Percentiles rank a stretch among this genome's conserved stretches.
phyloP scores from a whole-genome alignment of 2,329 filamentous ascomycete genomes.

The Zarea fungicola region DNA sequence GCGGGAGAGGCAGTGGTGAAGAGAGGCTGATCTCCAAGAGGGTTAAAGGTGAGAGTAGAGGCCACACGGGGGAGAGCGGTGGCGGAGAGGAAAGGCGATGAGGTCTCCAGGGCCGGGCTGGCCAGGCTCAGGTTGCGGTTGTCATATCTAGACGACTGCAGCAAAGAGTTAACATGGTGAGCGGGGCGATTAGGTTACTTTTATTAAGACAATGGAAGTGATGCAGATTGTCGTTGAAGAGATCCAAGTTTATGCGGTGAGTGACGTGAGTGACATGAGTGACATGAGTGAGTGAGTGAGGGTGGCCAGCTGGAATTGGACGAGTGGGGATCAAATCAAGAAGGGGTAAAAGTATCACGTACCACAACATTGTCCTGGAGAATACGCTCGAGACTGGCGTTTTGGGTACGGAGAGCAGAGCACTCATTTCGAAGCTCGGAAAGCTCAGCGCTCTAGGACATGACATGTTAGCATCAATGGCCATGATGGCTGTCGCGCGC shows the following conservation, averaged over 20 bases:
- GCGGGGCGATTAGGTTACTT: too few relatives aligned
- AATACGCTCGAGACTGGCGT: slow-evolving; percentile 19
- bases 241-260: too few relatives aligned
- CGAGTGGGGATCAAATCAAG: slow-evolving; percentile 2
- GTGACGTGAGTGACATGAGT: background rate
- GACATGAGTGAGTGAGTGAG: background rate
- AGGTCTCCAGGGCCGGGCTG: slow-evolving; percentile 8
- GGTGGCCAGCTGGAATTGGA: background rate
- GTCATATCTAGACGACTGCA: slow-evolving; percentile 6
- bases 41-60: slow-evolving; percentile 13
- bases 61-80: slow-evolving; percentile 13
- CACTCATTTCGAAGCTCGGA: slow-evolving; percentile 20
- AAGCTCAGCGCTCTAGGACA: slow-evolving; percentile 19
- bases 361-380: slow-evolving; percentile 20
- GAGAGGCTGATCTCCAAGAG: slow-evolving; percentile 11
- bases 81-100: slow-evolving; percentile 13
- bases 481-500: background rate
- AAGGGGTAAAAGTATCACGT: slow-evolving; percentile 11
- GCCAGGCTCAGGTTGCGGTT: slow-evolving; percentile 8
- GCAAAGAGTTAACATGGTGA: too few relatives aligned
- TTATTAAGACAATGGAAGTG: too few relatives aligned
- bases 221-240: background rate
- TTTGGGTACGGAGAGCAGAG: slow-evolving; percentile 20
- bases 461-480: background rate
- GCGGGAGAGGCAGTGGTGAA: slow-evolving; percentile 14